These are phyloP conservation scores for Suillus bovinus DNA, from an alignment of 768 basidiomycete genomes.

Conservation along the genomic window DNA sequence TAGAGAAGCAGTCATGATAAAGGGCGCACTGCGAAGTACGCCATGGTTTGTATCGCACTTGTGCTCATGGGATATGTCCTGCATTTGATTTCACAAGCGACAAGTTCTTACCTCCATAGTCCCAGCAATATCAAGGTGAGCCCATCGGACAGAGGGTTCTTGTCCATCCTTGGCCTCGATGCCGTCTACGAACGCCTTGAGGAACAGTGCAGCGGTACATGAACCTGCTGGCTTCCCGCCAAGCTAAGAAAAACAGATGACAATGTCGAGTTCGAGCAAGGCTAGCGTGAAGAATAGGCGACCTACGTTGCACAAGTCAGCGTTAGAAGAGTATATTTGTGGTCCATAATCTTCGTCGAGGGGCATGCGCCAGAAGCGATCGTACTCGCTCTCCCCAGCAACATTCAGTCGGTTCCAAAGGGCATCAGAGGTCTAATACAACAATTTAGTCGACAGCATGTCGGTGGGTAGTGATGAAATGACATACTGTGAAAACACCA, in stretches of 20 bases:
- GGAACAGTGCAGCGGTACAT: slow-evolving; percentile 84
- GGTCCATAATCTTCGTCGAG: slow-evolving; percentile 79
- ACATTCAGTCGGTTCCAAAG: slow-evolving; percentile 70
- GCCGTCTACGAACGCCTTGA: slow-evolving; percentile 80
- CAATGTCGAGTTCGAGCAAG: neutral
- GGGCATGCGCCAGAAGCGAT: slow-evolving; percentile 90
- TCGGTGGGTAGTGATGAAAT: neutral
- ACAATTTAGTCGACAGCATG: neutral
- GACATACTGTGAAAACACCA: slow-evolving; percentile 73
- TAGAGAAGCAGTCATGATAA: neutral
- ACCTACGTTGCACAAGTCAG: slow-evolving; percentile 69
- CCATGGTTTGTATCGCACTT: neutral
- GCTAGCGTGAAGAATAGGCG: neutral
- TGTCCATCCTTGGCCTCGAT: slow-evolving; percentile 61
- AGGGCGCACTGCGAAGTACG: neutral
- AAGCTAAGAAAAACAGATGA: slow-evolving; percentile 39
- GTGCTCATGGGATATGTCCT: slow-evolving; percentile 34
- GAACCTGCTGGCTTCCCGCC: slow-evolving; percentile 74
- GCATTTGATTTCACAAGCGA: slow-evolving; percentile 23
- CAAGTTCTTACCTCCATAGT: slow-evolving; percentile 61
- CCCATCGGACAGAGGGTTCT: slow-evolving; percentile 68
- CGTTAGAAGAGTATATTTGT: slow-evolving; percentile 77
- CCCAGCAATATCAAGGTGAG: slow-evolving; percentile 84
- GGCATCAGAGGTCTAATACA: slow-evolving; percentile 60
- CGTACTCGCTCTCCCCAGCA: slow-evolving; percentile 74